A percentile compares a stretch with the other conserved stretches of the same genome.
Evolutionary conservation across 352 stramenopile species (phyloP).

Genomic region (Phytophthora ramorum): DNA sequence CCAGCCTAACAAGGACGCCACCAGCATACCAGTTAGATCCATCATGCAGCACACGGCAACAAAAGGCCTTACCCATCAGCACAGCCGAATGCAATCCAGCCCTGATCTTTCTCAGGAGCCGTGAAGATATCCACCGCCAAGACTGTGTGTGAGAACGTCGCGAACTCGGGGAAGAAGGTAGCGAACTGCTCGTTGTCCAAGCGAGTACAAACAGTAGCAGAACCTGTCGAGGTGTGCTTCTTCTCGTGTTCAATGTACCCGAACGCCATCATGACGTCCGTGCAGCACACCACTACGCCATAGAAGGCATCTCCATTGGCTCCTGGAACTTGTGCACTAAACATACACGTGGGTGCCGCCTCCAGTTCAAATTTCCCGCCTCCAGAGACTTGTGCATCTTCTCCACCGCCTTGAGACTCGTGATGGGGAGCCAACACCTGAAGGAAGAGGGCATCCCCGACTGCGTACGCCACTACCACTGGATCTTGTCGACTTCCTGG

Average conservation of each 20-base stretch:
- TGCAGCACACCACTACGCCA: slow-evolving; percentile 69
- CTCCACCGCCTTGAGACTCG: slow-evolving; percentile 13
- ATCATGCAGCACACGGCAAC: not conserved
- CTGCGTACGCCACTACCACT: slow-evolving; percentile 58
- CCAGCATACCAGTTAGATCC: slow-evolving; percentile 1
- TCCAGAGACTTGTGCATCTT: slow-evolving; percentile 5
- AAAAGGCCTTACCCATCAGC: slow-evolving; percentile 59
- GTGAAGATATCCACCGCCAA: slow-evolving; percentile 55
- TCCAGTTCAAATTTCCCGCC: slow-evolving; percentile 65
- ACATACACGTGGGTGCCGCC: slow-evolving; percentile 57
- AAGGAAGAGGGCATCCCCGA: slow-evolving; percentile 45
- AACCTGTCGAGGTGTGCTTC: not conserved
- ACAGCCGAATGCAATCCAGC: slow-evolving; percentile 70
- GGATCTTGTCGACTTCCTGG: slow-evolving; percentile 31
- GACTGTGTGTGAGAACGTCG: slow-evolving; percentile 59
- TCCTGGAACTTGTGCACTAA: slow-evolving; percentile 50
- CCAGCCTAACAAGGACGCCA: slow-evolving; percentile 35
- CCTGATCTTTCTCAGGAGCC: slow-evolving; percentile 30
- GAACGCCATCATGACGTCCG: slow-evolving; percentile 66
- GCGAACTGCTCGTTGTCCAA: slow-evolving; percentile 71
- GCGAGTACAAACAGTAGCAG: slow-evolving; percentile 41
- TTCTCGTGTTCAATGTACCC: slow-evolving; percentile 59
- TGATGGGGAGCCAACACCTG: slow-evolving; percentile 29
- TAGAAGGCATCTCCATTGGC: slow-evolving; percentile 46
- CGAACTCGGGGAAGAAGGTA: slow-evolving; percentile 75